Evolutionary conservation across 805 yeast genomes (phyloP).

Genomic region (Candida railenensis): DNA sequence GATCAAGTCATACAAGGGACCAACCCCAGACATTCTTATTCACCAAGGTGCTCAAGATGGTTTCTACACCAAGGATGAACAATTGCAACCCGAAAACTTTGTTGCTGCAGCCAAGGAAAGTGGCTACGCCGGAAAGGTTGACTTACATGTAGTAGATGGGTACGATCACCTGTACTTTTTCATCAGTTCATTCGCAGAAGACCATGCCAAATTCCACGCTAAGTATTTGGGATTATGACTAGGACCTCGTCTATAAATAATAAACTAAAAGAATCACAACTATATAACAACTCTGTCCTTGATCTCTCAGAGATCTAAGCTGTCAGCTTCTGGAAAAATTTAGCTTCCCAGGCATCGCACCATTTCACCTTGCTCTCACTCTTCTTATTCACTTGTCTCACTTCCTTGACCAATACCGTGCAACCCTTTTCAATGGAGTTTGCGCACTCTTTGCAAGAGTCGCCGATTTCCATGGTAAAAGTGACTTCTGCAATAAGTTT

Average conservation of each 20-base stretch:
- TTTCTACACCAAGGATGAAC: slow-evolving; percentile 59
- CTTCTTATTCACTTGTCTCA: slow-evolving; percentile 46
- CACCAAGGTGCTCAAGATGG: slow-evolving; percentile 81
- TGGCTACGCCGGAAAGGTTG: slow-evolving; percentile 58
- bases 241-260: background rate
- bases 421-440: slow-evolving; percentile 24
- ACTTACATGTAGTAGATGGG: slow-evolving; percentile 66
- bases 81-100: slow-evolving; percentile 75
- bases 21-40: slow-evolving; percentile 60
- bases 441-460: slow-evolving; percentile 27
- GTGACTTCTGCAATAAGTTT: slow-evolving; percentile 58
- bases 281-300: too few species aligned
- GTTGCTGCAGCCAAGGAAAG: slow-evolving; percentile 58
- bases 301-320: too few species aligned
- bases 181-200: slow-evolving; percentile 72
- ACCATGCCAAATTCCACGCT: slow-evolving; percentile 87
- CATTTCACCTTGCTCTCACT: slow-evolving; percentile 58
- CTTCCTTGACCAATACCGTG: slow-evolving; percentile 29
- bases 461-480: slow-evolving; percentile 43
- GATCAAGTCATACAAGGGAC: slow-evolving; percentile 55
- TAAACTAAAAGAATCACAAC: too few species aligned
- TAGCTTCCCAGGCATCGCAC: slow-evolving; percentile 53
- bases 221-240: slow-evolving; percentile 46
- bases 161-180: slow-evolving; percentile 92
- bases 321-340: slow-evolving; percentile 25